Conservation (phyloP, 169 alveolate genomes). For the Cryptosporidium andersoni region DNA sequence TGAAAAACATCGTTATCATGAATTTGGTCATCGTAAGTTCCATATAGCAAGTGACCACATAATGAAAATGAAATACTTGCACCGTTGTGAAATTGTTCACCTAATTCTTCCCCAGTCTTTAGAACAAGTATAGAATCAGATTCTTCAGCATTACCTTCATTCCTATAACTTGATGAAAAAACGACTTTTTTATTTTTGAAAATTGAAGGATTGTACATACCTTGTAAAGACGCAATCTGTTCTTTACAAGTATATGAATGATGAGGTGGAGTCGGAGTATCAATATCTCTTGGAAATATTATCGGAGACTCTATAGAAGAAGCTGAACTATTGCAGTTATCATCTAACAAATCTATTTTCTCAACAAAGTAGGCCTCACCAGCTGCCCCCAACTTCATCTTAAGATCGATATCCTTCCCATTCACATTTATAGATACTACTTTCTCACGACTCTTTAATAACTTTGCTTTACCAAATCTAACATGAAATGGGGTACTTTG, state of each 20-base stretch:
- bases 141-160: slow-evolving; percentile 15
- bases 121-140: not conserved
- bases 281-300: slow-evolving; percentile 30
- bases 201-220: not conserved
- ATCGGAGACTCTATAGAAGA: slow-evolving; percentile 37
- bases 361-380: slow-evolving; percentile 95
- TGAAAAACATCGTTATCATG: slow-evolving; percentile 60
- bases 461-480: slow-evolving; percentile 94
- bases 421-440: slow-evolving; percentile 90
- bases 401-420: slow-evolving; percentile 86
- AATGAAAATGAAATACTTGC: slow-evolving; percentile 40
- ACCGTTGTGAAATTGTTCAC: not conserved
- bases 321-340: slow-evolving; percentile 1
- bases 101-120: not conserved
- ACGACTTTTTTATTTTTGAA: slow-evolving; percentile 16
- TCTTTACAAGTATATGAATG: not conserved
- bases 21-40: slow-evolving; percentile 22
- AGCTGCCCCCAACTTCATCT: slow-evolving; percentile 94
- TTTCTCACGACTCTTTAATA: slow-evolving; percentile 91
- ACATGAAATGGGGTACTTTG: slow-evolving; percentile 95
- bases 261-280: slow-evolving; percentile 5
- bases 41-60: slow-evolving; percentile 60
- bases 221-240: not conserved
- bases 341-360: slow-evolving; percentile 77
- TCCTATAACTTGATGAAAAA: slow-evolving; percentile 18